Conservation (phyloP, 2,329 filamentous ascomycete genomes). For the Diaporthe sp. region DNA sequence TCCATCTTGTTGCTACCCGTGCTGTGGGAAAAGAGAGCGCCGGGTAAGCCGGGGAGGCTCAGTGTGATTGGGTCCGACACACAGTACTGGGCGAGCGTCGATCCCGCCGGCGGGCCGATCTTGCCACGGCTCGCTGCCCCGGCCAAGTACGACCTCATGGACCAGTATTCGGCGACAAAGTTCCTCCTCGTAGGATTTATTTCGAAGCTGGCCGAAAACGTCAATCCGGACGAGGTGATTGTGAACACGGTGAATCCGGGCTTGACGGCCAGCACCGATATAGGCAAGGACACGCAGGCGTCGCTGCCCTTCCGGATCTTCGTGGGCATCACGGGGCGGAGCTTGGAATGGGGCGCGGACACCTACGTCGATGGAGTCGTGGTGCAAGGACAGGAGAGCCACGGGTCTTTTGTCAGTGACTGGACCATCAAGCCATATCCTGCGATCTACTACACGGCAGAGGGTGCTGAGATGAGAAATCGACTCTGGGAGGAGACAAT, state of each 20-base stretch:
- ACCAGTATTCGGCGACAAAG: constrained; percentile 12
- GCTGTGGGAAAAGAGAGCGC: background rate
- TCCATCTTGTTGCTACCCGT: constrained; percentile 17
- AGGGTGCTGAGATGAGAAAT: constrained; percentile 2
- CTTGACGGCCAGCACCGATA: constrained; percentile 33
- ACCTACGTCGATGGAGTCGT: constrained; percentile 63
- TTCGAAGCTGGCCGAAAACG: constrained; percentile 53
- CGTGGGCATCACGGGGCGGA: background rate
- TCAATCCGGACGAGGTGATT: constrained; percentile 52
- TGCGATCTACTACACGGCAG: background rate
- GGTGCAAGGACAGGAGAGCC: constrained; percentile 62
- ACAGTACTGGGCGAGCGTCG: constrained; percentile 1
- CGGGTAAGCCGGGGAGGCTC: constrained; percentile 15
- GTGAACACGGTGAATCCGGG: constrained; percentile 55
- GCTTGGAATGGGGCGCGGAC: constrained; percentile 56
- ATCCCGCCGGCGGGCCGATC: background rate
- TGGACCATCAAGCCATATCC: constrained; percentile 60
- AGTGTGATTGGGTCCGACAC: constrained; percentile 10
- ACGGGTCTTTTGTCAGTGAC: constrained; percentile 65
- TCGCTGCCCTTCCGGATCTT: background rate
- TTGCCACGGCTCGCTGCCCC: background rate
- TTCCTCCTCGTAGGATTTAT: constrained; percentile 12
- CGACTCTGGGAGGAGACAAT: constrained; percentile 38
- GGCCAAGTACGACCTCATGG: background rate
- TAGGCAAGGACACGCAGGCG: background rate